Percentiles rank a stretch among this genome's conserved stretches.
These are phyloP conservation scores for Penicillium malachiteum DNA, from an alignment of 495 filamentous ascomycete species.

Conservation along the genomic window DNA sequence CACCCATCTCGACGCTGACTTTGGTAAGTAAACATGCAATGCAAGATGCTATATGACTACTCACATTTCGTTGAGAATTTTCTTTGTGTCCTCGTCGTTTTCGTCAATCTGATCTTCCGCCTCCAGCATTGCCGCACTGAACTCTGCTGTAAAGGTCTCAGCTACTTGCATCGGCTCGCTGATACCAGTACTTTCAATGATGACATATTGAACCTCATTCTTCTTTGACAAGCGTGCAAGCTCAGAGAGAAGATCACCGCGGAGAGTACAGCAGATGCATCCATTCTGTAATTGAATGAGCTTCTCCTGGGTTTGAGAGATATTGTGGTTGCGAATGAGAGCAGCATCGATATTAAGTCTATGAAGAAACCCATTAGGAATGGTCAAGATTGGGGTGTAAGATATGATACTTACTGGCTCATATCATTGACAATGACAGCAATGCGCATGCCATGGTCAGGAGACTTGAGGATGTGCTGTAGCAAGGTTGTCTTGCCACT, in stretches of 20 bases:
- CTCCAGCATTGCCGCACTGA: conserved; percentile 43
- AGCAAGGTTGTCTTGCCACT: conserved; percentile 60
- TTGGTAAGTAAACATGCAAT: too few species aligned
- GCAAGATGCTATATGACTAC: background rate
- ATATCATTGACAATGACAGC: conserved; percentile 62
- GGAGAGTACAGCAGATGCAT: conserved; percentile 61
- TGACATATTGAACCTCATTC: conserved; percentile 53
- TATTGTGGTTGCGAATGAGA: conserved; percentile 51
- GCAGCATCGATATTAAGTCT: conserved; percentile 57
- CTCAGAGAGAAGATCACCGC: conserved; percentile 57
- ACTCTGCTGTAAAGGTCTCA: conserved; percentile 58
- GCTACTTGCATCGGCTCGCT: conserved; percentile 65
- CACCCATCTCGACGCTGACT: conserved; percentile 45
- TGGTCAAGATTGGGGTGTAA: background rate
- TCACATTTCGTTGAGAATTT: conserved; percentile 41
- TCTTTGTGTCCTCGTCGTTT: conserved; percentile 33
- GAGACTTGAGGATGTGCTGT: conserved; percentile 52
- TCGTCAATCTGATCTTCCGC: conserved; percentile 29
- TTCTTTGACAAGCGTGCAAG: conserved; percentile 49
- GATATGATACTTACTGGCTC: conserved; percentile 36
- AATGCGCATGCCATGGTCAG: conserved; percentile 52
- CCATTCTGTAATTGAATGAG: conserved; percentile 62
- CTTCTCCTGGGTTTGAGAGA: conserved; percentile 53
- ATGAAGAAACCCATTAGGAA: background rate
- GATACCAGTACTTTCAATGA: conserved; percentile 61